Evolutionary conservation across 768 basidiomycete species (phyloP).

Genomic region (Boletus bicolor): DNA sequence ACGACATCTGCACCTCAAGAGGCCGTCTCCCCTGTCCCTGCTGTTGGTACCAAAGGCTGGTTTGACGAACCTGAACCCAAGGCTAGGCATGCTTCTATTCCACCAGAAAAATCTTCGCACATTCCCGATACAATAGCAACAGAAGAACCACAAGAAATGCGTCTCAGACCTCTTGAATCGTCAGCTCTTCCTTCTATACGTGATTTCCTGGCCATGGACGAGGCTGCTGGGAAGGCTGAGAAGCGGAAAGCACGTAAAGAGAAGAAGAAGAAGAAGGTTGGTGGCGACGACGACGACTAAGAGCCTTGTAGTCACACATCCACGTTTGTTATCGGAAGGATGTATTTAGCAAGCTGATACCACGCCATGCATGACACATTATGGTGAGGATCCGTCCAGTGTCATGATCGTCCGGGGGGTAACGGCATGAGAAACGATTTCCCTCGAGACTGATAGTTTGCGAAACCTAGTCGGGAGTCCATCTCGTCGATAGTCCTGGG

Average conservation of each 20-base stretch:
- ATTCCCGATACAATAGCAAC: slow-evolving; percentile 4
- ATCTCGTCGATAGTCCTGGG: slow-evolving; percentile 70
- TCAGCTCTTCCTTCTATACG: slow-evolving; percentile 80
- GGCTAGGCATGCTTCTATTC: not conserved
- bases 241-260: slow-evolving; percentile 76
- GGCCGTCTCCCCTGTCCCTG: slow-evolving; percentile 4
- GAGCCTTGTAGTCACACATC: not conserved
- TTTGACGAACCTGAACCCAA: slow-evolving; percentile 42
- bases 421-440: slow-evolving; percentile 27
- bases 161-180: slow-evolving; percentile 73
- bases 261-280: slow-evolving; percentile 48
- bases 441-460: slow-evolving; percentile 60
- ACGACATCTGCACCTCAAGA: slow-evolving; percentile 10
- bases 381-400: not conserved
- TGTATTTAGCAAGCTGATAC: slow-evolving; percentile 2
- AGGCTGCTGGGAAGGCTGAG: slow-evolving; percentile 57
- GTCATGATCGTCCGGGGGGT: slow-evolving; percentile 3
- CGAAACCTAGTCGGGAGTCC: slow-evolving; percentile 65
- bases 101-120: slow-evolving; percentile 13
- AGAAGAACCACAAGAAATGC: slow-evolving; percentile 41
- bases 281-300: slow-evolving; percentile 35
- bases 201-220: slow-evolving; percentile 76
- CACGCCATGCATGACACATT: not conserved
- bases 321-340: not conserved
- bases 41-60: slow-evolving; percentile 37